A percentile compares a stretch with the other conserved stretches of the same genome.
Evolutionary conservation across 2,329 filamentous ascomycete genomes (phyloP).

Genomic region (Scytalidium lignicola): DNA sequence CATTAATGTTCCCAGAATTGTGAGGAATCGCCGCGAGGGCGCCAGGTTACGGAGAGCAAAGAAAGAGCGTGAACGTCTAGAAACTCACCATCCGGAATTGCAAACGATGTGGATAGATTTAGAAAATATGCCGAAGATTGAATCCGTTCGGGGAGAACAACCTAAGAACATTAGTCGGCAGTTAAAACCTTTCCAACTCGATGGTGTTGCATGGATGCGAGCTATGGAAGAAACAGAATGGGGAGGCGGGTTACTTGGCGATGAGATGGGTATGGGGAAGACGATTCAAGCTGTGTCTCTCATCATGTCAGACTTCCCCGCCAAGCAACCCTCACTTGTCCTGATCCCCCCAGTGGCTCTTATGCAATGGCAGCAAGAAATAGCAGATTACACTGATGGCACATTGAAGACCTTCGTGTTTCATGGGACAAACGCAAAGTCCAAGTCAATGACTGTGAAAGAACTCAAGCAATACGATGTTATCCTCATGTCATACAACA

Average conservation of each 20-base stretch:
- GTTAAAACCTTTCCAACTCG: slow-evolving; percentile 88
- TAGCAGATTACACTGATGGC: slow-evolving; percentile 76
- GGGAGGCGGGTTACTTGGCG: slow-evolving; percentile 85
- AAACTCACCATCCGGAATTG: slow-evolving; percentile 71
- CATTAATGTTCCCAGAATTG: slow-evolving; percentile 1
- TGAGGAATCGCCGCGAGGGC: slow-evolving; percentile 24
- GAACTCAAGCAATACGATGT: slow-evolving; percentile 82
- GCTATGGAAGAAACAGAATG: slow-evolving; percentile 81
- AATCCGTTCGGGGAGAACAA: slow-evolving; percentile 59
- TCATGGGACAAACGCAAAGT: slow-evolving; percentile 79
- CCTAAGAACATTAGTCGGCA: slow-evolving; percentile 74
- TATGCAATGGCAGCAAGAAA: slow-evolving; percentile 91
- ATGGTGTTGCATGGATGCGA: slow-evolving; percentile 92
- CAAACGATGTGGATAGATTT: slow-evolving; percentile 81
- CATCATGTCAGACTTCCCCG: slow-evolving; percentile 96
- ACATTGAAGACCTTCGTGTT: slow-evolving; percentile 87
- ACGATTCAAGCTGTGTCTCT: slow-evolving; percentile 97
- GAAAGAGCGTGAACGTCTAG: slow-evolving; percentile 61
- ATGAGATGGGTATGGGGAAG: slow-evolving; percentile 99
- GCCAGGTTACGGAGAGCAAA: slow-evolving; percentile 29
- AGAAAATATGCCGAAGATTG: slow-evolving; percentile 61
- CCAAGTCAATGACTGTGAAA: slow-evolving; percentile 69
- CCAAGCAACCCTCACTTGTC: slow-evolving; percentile 75
- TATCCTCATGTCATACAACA: slow-evolving; percentile 95
- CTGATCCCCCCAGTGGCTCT: slow-evolving; percentile 88